These are phyloP conservation scores for Guillardia theta DNA, from an alignment of 78 protist genomes.

Conservation along the genomic window DNA sequence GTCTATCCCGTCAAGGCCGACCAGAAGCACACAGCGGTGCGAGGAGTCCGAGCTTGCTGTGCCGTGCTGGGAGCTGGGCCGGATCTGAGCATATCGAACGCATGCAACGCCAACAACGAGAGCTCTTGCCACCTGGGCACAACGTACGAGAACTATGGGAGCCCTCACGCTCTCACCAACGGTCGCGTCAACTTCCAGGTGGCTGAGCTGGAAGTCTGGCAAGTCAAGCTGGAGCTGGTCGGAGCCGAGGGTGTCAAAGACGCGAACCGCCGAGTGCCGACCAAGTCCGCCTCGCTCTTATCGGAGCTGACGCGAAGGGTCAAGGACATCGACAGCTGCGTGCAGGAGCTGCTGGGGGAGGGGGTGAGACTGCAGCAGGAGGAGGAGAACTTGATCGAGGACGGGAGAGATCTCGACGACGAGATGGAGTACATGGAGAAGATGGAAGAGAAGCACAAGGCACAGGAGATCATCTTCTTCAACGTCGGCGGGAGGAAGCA, in stretches of 20 bases:
- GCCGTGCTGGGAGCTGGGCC: not conserved
- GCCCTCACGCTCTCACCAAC: not conserved
- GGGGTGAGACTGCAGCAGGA: no score
- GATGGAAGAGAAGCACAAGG: not conserved
- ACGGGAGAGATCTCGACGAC: no score
- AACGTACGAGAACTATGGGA: not conserved
- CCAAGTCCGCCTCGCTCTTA: no score
- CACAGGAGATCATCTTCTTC: no score
- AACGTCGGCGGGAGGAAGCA: not conserved
- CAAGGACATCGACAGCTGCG: no score
- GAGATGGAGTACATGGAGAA: not conserved
- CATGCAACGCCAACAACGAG: not conserved
- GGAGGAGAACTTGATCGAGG: no score
- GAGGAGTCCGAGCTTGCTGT: not conserved
- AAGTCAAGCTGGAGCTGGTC: not conserved
- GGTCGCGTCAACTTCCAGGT: not conserved
- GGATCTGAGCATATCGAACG: not conserved
- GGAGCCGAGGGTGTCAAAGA: no score
- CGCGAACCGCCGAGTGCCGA: no score
- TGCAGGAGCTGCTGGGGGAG: no score
- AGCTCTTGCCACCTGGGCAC: not conserved
- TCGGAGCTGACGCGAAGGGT: no score
- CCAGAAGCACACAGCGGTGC: not conserved
- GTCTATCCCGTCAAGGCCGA: not conserved
- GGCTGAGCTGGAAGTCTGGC: not conserved